Evolutionary conservation across 345 rosid genomes (phyloP), one percentile per base, ranked within the genome.

Genomic region (Triadica sebifera): DNA sequence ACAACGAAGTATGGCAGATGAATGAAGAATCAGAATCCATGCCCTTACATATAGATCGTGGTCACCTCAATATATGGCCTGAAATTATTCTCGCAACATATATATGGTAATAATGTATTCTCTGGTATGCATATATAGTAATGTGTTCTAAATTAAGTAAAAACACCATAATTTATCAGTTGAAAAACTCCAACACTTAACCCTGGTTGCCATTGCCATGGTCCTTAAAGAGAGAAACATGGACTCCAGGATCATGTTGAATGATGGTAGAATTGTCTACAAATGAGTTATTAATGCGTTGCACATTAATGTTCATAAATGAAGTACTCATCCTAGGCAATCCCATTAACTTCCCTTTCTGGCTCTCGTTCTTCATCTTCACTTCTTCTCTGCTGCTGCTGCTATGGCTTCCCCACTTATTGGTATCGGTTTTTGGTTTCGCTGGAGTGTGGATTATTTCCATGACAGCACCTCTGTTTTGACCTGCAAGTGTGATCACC

Each of bases 401-500:
- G 72, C 82, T 78, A 47, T 67, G 52, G 83, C 78, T 83, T 19
- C 70, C 82, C 79, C 64, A 73, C 43, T 75, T 71, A 39, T 78
- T 67, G 49, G 77, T 79, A 22, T 77, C 72, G 77, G 78, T 57
- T 72, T 71, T 75, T 22, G 76, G 53, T 15, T 76, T 65, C 9
- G 4, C n/a, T 1, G 97, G 87, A 67, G 97, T 84, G 3, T 71
- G 79, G 69, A 80, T 65, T 8, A 95, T 75, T 83, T 90, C 93
- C 99, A 95, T 95, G 57, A 76, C 64, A 41, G 99, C 99, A 10
- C 99, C 99, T 82, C 80, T 89, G 87, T 95, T 95, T 65, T 93
- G 94, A 12, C 99, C 98, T 15, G 98, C 90, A 62, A 95, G 82
- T 67, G 96, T 95, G 24, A 95, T 87, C 45, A 92, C 81, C 79